Evolutionary conservation across 768 basidiomycete species (phyloP).

Genomic region (Naganishia vishniacii): DNA sequence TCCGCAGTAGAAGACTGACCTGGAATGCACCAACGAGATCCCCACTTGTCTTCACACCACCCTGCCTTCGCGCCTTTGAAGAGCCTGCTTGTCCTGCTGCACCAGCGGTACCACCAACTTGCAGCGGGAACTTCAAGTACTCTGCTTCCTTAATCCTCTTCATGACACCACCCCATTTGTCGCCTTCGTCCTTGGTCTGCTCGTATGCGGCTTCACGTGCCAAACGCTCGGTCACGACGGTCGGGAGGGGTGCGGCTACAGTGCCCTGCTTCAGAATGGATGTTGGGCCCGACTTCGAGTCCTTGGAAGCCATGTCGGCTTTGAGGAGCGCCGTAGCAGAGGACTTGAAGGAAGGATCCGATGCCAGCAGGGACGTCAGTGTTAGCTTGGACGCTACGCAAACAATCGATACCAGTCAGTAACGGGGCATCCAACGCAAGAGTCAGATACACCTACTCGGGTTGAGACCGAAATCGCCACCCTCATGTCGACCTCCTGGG

Average conservation of each 20-base stretch:
- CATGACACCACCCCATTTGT: slow-evolving; percentile 91
- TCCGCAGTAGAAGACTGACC: slow-evolving; percentile 50
- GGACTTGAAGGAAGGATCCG: slow-evolving; percentile 56
- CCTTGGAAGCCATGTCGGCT: slow-evolving; percentile 53
- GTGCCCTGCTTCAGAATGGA: slow-evolving; percentile 57
- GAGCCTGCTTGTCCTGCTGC: slow-evolving; percentile 24
- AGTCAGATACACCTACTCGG: slow-evolving; percentile 33
- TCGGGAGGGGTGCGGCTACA: slow-evolving; percentile 76
- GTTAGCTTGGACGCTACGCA: slow-evolving; percentile 45
- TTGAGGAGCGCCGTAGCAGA: slow-evolving; percentile 59
- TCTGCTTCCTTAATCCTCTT: slow-evolving; percentile 78
- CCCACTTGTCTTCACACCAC: slow-evolving; percentile 41
- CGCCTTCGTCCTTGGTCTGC: slow-evolving; percentile 81
- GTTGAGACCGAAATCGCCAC: slow-evolving; percentile 64
- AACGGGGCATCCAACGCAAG: neutral
- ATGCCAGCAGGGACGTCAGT: slow-evolving; percentile 57
- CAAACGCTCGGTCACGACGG: slow-evolving; percentile 77
- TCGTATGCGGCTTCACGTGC: slow-evolving; percentile 93
- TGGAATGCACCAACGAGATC: slow-evolving; percentile 57
- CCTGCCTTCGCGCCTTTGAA: slow-evolving; percentile 34
- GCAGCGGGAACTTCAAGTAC: slow-evolving; percentile 45
- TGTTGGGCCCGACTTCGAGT: slow-evolving; percentile 43
- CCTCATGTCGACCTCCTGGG: slow-evolving; percentile 50
- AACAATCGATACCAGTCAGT: neutral
- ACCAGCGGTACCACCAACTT: slow-evolving; percentile 37